Evolutionary conservation across 148 eudicot species (phyloP), one percentile per base, ranked within the genome.

Genomic region (Nepenthes gracilis): DNA sequence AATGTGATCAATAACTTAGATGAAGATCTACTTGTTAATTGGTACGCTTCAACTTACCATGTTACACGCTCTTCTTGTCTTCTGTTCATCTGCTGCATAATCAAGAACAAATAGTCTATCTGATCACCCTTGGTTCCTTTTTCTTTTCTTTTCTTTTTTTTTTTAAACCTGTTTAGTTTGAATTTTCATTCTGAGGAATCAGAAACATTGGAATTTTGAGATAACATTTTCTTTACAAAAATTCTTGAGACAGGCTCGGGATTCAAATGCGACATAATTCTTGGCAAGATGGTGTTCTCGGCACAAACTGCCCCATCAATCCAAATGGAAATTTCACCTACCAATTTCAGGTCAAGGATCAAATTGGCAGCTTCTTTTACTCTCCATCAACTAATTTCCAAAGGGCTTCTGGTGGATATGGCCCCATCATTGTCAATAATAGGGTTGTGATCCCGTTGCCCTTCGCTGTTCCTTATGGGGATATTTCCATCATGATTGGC

Each of bases 211-310:
- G 53, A 49, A 12, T n/a, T 6, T 49, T 45, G 48, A 49, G 53
- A 49, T 49, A 10, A 49, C 6, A 12, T 11, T 23, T 40, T 40
- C 45, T 3, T 40, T 4, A 4, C 45, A 40, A 0, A 40, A 49
- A 5, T 49, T 10, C 3, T 10, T 49, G 53, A 5, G n/a, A 54
- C 68, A 90, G 97, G 97, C 61, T 78, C 43, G 97, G 95, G 52
- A 73, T 93, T 59, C 89, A 93, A 62, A 78, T 86, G 96, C 79
- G 84, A 1, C 84, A 86, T 43, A 50, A 82, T 70, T 85, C 99
- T n/a, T 93, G 96, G 96, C 80, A 88, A 81, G 99, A 93, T 60
- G 99, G 99, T 36, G 92, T 93, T 48, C 65, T 65, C 1, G 99
- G 96, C 61, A 93, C 99, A 5, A 93, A 81, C 52, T 93, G 99